Evolutionary conservation across 352 stramenopile species (phyloP), one percentile per base, ranked within the genome.

Genomic region (Bremia lactucae): DNA sequence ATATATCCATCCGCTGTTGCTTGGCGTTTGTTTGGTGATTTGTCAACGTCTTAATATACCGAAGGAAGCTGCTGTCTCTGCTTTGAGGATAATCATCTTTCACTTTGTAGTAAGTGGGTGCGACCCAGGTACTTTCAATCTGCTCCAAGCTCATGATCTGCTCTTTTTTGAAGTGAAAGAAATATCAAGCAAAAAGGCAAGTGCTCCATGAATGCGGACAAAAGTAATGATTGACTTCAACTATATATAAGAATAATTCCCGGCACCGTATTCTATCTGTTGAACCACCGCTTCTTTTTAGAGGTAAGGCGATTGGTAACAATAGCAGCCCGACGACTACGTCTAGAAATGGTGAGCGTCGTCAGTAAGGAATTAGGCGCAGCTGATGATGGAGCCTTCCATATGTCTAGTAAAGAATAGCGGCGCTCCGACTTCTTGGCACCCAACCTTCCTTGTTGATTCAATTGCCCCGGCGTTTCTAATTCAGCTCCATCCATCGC

Each of bases 341-440:
- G 73, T 20, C 68, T 43, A 0, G 76, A 85, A 31, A 86, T 87
- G 1, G 76, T 89, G 43, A 89, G 59, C 19, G 59, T 72, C 15
- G 71, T 83, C 16, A 89, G 69, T 34, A 75, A 69, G 16, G 73
- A 68, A 48, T 72, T 87, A 21, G 63, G 70, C 25, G 67, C 62
- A 6, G 55, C 57, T 15, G 71, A 83, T 4, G 51, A 66, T 36
- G 76, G 73, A 0, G 58, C 42, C 24, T 81, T 81, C 76, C 76
- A 89, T 7, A 72, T 79, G 35, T 87, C 76, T 25, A 86, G 51
- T 39, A 88, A 36, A 6, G 76, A 88, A 44, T 79, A 82, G 2
- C 76, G 76, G 28, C 76, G 66, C 39, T 79, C 65, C 0, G 69
- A 76, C 5, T 33, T 49, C 23, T 61, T 56, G 14, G n/a, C n/a